These are phyloP conservation scores for Suillus paluster DNA, from an alignment of 768 basidiomycete genomes.

Conservation along the genomic window DNA sequence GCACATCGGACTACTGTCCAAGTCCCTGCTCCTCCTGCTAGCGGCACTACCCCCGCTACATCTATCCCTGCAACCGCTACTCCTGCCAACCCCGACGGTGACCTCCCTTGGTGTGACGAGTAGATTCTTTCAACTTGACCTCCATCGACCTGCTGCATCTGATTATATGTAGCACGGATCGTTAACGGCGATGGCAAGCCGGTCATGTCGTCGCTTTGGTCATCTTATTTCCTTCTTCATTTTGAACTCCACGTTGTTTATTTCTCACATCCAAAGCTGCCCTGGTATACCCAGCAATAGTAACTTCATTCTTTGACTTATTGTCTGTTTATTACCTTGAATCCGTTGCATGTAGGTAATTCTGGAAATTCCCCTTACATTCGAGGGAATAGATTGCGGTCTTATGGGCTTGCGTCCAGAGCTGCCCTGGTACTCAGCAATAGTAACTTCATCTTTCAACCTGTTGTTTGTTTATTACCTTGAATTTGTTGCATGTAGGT, in stretches of 20 bases:
- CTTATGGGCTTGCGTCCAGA: constrained; percentile 18
- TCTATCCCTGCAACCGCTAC: constrained; percentile 38
- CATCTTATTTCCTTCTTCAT: background rate
- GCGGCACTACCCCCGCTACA: constrained; percentile 31
- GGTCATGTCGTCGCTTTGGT: constrained; percentile 27
- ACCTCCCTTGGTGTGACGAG: constrained; percentile 59
- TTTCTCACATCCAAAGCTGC: constrained; percentile 12
- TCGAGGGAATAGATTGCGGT: constrained; percentile 21
- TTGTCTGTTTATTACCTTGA: constrained; percentile 12
- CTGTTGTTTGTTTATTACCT: constrained; percentile 12
- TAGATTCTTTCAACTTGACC: background rate
- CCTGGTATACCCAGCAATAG: constrained; percentile 30
- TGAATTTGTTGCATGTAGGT: constrained; percentile 25
- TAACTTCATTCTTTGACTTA: constrained; percentile 9
- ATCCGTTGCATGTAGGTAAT: constrained; percentile 26
- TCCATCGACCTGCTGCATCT: background rate
- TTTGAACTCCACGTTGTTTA: background rate
- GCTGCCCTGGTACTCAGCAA: constrained; percentile 27
- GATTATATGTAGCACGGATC: constrained; percentile 6
- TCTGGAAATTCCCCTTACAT: constrained; percentile 31
- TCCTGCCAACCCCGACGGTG: constrained; percentile 37
- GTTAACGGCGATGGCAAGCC: constrained; percentile 25
- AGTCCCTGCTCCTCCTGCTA: constrained; percentile 46
- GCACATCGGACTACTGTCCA: constrained; percentile 45
- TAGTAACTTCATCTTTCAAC: constrained; percentile 7